These are phyloP conservation scores for Pestalotiopsis sp. DNA, from an alignment of 2,329 filamentous ascomycete genomes.

Conservation along the genomic window DNA sequence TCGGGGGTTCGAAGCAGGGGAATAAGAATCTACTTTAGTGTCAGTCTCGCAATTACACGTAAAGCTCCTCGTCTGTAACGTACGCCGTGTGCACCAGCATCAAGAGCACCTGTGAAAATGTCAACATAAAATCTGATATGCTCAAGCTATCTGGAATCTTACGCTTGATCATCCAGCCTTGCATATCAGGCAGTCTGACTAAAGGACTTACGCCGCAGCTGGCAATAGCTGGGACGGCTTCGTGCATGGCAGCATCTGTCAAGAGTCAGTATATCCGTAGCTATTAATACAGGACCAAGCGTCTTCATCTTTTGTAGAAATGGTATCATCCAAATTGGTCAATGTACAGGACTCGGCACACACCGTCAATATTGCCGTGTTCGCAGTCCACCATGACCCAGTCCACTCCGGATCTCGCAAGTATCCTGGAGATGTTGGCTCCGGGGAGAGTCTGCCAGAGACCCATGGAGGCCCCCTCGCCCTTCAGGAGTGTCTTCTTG, in stretches of 20 bases:
- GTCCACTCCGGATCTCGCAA: slow-evolving; percentile 64
- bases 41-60: slow-evolving; percentile 9
- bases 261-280: background rate
- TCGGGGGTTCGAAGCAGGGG: slow-evolving; percentile 55
- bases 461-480: slow-evolving; percentile 50
- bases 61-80: slow-evolving; percentile 16
- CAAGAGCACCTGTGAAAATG: slow-evolving; percentile 47
- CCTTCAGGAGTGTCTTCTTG: slow-evolving; percentile 48
- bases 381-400: slow-evolving; percentile 65
- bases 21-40: slow-evolving; percentile 41
- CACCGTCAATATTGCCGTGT: slow-evolving; percentile 57
- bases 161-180: slow-evolving; percentile 59
- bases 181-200: slow-evolving; percentile 58
- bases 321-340: background rate
- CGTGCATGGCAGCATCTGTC: slow-evolving; percentile 56
- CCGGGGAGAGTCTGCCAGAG: slow-evolving; percentile 66
- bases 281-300: background rate
- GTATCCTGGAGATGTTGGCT: slow-evolving; percentile 56
- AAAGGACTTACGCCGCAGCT: slow-evolving; percentile 55
- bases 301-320: background rate
- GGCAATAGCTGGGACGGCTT: slow-evolving; percentile 56
- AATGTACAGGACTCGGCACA: background rate
- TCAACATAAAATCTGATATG: background rate
- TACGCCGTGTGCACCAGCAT: slow-evolving; percentile 58
- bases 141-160: slow-evolving; percentile 21